A percentile compares a stretch with the other conserved stretches of the same genome.
phyloP scores from a whole-genome alignment of 257 asterid species.

The Anisodus acutangulus region DNA sequence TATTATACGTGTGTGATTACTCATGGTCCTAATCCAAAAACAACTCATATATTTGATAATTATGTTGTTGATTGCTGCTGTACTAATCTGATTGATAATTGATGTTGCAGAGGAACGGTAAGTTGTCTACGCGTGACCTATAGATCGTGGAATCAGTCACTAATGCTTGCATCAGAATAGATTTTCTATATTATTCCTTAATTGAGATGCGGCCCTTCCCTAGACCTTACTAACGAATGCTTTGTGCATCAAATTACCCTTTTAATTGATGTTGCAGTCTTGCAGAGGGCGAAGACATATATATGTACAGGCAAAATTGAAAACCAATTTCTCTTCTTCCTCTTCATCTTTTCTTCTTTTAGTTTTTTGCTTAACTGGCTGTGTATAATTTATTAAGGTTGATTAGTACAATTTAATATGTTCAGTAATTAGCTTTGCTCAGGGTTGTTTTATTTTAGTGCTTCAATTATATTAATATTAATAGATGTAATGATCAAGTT shows the following conservation, averaged over 20 bases:
- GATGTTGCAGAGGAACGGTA: conserved; percentile 31
- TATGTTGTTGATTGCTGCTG: conserved; percentile 49
- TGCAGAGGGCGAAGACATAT: conserved; percentile 64
- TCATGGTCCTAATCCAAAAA: conserved; percentile 88
- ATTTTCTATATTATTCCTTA: too few species aligned
- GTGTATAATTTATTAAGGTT: neutral
- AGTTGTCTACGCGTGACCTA: too few species aligned
- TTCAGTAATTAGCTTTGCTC: neutral
- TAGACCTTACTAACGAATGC: too few species aligned
- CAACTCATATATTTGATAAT: conserved; percentile 77
- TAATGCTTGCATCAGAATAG: too few species aligned
- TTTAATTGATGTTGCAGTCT: conserved; percentile 3
- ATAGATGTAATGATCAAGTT: neutral
- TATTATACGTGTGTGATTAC: conserved; percentile 90
- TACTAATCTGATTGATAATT: too few species aligned
- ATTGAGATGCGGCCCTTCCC: too few species aligned
- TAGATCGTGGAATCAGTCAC: too few species aligned
- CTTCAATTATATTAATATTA: too few species aligned
- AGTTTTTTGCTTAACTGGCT: too few species aligned
- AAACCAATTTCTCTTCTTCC: neutral
- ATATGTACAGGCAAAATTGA: conserved; percentile 68
- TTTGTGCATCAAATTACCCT: too few species aligned
- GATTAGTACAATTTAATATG: neutral
- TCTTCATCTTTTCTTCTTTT: neutral
- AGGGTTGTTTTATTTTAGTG: conserved; percentile 26